A percentile compares a stretch with the other conserved stretches of the same genome.
phyloP scores from a whole-genome alignment of 768 basidiomycete genomes.

The Tylopilus intermedius region DNA sequence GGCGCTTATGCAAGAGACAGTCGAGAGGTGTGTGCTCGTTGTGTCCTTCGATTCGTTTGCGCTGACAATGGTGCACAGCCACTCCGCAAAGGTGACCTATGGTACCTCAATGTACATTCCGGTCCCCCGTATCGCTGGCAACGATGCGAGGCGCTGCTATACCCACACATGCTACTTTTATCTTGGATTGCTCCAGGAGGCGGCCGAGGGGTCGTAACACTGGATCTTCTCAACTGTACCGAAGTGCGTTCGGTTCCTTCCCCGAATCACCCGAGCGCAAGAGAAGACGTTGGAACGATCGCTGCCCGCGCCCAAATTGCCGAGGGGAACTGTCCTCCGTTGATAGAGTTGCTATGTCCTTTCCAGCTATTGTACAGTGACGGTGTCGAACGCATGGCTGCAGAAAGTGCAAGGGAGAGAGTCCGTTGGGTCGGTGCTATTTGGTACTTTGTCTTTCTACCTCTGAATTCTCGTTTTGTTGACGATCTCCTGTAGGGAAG shows the following conservation, averaged over 20 bases:
- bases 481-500: slow-evolving; percentile 52
- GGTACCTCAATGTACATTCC: slow-evolving; percentile 92
- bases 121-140: slow-evolving; percentile 74
- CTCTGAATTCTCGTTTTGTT: background rate
- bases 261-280: slow-evolving; percentile 73
- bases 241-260: slow-evolving; percentile 81
- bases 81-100: slow-evolving; percentile 75
- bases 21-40: slow-evolving; percentile 37
- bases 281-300: slow-evolving; percentile 82
- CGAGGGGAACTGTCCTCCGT: slow-evolving; percentile 38
- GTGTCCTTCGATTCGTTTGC: background rate
- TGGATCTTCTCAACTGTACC: slow-evolving; percentile 83
- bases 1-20: slow-evolving; percentile 38
- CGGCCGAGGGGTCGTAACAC: slow-evolving; percentile 76
- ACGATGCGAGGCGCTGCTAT: slow-evolving; percentile 76
- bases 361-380: slow-evolving; percentile 90
- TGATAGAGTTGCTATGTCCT: slow-evolving; percentile 76
- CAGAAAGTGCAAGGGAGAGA: slow-evolving; percentile 82
- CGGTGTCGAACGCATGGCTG: slow-evolving; percentile 81
- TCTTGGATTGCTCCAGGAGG: slow-evolving; percentile 86
- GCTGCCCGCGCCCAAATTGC: slow-evolving; percentile 63
- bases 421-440: slow-evolving; percentile 90
- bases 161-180: slow-evolving; percentile 77
- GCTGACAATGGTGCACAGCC: slow-evolving; percentile 49
- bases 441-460: slow-evolving; percentile 49